phyloP scores from a whole-genome alignment of 345 rosid species.

The Arabis hirsuta region DNA sequence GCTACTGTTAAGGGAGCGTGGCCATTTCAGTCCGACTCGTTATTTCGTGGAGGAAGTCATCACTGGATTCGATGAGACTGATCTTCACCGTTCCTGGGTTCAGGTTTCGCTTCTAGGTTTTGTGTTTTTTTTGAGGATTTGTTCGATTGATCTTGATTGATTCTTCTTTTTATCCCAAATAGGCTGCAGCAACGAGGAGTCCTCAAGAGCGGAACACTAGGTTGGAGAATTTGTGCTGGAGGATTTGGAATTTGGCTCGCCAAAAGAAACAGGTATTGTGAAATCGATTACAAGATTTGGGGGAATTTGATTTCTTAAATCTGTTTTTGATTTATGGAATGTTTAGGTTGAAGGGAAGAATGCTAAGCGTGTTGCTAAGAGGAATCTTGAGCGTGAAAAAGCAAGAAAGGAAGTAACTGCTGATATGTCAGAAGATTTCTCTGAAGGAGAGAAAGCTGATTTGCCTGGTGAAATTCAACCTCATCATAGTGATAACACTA shows the following conservation, averaged over 20 bases:
- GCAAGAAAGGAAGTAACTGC: slow-evolving; percentile 78
- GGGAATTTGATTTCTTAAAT: not conserved
- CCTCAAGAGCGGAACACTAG: slow-evolving; percentile 85
- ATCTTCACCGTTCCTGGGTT: slow-evolving; percentile 89
- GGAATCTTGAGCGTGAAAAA: slow-evolving; percentile 64
- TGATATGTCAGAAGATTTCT: slow-evolving; percentile 79
- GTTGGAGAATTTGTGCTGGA: slow-evolving; percentile 89
- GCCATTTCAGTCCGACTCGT: slow-evolving; percentile 78
- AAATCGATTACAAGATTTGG: not conserved
- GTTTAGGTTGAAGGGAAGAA: slow-evolving; percentile 75
- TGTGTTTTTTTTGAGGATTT: not conserved
- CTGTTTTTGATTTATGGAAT: not conserved
- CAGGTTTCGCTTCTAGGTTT: slow-evolving; percentile 44
- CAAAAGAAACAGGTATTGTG: slow-evolving; percentile 71
- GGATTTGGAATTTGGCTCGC: slow-evolving; percentile 92
- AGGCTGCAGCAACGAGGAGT: slow-evolving; percentile 87
- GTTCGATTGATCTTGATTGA: not conserved
- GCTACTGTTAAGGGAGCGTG: slow-evolving; percentile 76
- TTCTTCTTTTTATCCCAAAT: not conserved
- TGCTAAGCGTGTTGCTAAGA: slow-evolving; percentile 59
- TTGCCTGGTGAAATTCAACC: slow-evolving; percentile 50
- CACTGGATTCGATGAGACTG: slow-evolving; percentile 85
- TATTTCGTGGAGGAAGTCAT: slow-evolving; percentile 79
- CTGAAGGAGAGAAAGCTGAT: slow-evolving; percentile 80
- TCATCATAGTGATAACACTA: slow-evolving; percentile 54